These are phyloP conservation scores for Tetrahymena borealis DNA, from an alignment of 73 alveolate species.

Conservation along the genomic window DNA sequence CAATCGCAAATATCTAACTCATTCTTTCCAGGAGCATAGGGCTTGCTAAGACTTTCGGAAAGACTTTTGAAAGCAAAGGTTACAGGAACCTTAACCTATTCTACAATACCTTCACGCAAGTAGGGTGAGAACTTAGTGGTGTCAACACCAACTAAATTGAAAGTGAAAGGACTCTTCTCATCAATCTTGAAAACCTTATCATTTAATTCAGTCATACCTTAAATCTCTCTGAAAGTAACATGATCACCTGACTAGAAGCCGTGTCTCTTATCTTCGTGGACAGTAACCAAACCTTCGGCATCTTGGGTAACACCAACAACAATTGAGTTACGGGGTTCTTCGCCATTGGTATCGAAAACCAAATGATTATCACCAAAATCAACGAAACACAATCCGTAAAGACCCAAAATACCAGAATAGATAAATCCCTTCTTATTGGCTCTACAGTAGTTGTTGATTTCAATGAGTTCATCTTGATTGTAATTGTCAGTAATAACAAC, in stretches of 20 bases:
- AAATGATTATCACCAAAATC: conserved; percentile 86
- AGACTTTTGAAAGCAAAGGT: conserved; percentile 48
- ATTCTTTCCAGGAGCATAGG: conserved; percentile 62
- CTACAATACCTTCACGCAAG: conserved; percentile 92
- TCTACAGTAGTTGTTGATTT: conserved; percentile 71
- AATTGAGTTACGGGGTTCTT: conserved; percentile 88
- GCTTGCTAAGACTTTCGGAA: conserved; percentile 52
- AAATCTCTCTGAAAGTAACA: conserved; percentile 90
- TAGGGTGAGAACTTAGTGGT: conserved; percentile 80
- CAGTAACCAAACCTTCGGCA: conserved; percentile 72
- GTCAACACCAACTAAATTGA: conserved; percentile 70
- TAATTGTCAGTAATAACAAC: conserved; percentile 81
- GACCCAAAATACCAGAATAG: conserved; percentile 69
- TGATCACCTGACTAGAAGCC: conserved; percentile 85
- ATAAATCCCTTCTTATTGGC: conserved; percentile 76
- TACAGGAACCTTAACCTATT: conserved; percentile 80
- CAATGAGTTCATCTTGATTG: conserved; percentile 58
- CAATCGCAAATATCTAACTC: conserved; percentile 77
- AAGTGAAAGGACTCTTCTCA: conserved; percentile 61
- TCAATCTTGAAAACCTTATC: conserved; percentile 48
- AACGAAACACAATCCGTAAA: conserved; percentile 86
- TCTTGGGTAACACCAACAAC: conserved; percentile 73
- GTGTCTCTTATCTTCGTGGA: conserved; percentile 89
- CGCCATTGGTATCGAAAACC: conserved; percentile 89
- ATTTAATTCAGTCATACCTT: conserved; percentile 95